phyloP scores from a whole-genome alignment of 441 rosid genomes.

The Raphanus hybrid region DNA sequence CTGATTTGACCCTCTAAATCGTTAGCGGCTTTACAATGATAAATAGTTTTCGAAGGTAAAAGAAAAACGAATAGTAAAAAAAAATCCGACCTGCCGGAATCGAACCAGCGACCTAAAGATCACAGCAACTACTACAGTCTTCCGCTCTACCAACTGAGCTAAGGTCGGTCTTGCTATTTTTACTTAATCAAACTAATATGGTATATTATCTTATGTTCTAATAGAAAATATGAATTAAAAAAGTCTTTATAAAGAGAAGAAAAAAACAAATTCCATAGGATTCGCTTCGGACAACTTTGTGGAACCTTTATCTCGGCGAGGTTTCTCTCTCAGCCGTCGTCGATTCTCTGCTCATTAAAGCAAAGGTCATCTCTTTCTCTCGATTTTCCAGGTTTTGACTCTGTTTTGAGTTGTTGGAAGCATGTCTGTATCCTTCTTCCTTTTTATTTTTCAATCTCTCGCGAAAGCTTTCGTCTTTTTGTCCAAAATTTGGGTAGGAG shows the following conservation, averaged over 20 bases:
- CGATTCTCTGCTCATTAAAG: neutral
- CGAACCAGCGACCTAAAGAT: slow-evolving; percentile 51
- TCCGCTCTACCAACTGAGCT: slow-evolving; percentile 99
- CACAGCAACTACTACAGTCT: slow-evolving; percentile 69
- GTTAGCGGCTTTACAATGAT: too few relatives aligned
- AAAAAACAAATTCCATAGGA: neutral
- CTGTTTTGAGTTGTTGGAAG: neutral
- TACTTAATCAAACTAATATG: too few relatives aligned
- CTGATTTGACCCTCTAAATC: too few relatives aligned
- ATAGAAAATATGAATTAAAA: neutral
- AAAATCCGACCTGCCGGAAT: slow-evolving; percentile 48
- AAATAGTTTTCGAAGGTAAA: too few relatives aligned
- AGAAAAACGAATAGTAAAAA: too few relatives aligned
- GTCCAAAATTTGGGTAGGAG: neutral
- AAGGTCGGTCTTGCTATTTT: slow-evolving; percentile 61
- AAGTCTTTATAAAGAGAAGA: neutral
- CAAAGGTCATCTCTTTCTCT: slow-evolving; percentile 1
- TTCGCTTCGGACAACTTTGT: neutral
- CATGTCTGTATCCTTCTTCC: too few relatives aligned
- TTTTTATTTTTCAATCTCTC: neutral
- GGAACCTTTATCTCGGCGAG: neutral
- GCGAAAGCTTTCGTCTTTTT: neutral
- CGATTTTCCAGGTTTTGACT: neutral
- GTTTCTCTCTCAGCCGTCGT: neutral
- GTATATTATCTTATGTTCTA: neutral